phyloP scores from a whole-genome alignment of 306 rosid genomes.

The Myrica gale region DNA sequence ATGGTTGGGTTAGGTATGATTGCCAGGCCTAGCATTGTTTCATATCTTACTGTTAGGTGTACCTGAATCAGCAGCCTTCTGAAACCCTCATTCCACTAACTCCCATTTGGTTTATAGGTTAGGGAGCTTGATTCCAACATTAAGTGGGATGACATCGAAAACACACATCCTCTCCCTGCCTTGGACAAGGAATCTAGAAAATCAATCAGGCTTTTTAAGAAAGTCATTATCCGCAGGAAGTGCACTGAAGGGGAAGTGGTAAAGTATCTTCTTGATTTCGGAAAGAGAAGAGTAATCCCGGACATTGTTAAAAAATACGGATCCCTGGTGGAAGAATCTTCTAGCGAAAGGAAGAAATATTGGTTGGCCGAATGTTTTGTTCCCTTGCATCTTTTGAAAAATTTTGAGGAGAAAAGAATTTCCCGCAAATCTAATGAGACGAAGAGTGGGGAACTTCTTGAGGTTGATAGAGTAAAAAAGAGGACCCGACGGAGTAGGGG shows the following conservation, averaged over 20 bases:
- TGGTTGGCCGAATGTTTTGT: constrained; percentile 81
- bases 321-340: constrained; percentile 57
- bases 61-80: constrained; percentile 23
- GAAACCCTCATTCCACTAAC: constrained; percentile 25
- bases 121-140: constrained; percentile 86
- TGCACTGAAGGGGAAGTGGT: constrained; percentile 53
- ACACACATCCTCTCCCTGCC: constrained; percentile 58
- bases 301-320: constrained; percentile 65
- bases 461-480: constrained; percentile 35
- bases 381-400: constrained; percentile 87
- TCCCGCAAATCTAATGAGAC: constrained; percentile 59
- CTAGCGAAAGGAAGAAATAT: constrained; percentile 76
- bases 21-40: background rate
- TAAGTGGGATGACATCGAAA: constrained; percentile 87
- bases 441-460: constrained; percentile 48
- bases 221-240: constrained; percentile 89
- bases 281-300: constrained; percentile 89
- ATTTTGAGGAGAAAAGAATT: constrained; percentile 87
- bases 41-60: background rate
- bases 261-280: constrained; percentile 93
- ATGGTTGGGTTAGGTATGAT: constrained; percentile 21
- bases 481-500: constrained; percentile 44
- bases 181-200: constrained; percentile 82
- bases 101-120: constrained; percentile 54
- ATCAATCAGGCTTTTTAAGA: constrained; percentile 80